Evolutionary conservation across 2,329 filamentous ascomycete genomes (phyloP), one percentile per base, ranked within the genome.

Genomic region (Trichoderma arundinaceum): DNA sequence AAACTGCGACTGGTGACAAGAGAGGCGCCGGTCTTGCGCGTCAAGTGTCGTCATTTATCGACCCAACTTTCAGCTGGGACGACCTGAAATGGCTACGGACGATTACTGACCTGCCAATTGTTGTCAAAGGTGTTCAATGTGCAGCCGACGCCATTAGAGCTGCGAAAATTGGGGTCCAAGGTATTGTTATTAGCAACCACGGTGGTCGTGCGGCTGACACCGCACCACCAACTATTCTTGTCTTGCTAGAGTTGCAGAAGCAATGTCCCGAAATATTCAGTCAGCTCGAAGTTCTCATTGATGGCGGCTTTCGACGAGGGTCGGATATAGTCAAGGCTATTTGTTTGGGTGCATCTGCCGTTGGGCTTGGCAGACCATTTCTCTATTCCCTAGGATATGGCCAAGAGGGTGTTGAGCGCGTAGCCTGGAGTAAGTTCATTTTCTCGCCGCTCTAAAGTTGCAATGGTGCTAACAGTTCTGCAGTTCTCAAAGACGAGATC

Each of bases 151-250:
- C 60, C 13, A 46, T 54, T 5, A 54, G 33, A 39, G 60, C 60
- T 22, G 60, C 49, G 32, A 63, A 63, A 43, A 38, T 63, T 39
- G 60, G 60, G 2, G 60, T 38, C 41, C 49, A 63, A 32, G 60
- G 60, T 3, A 63, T 63, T 12, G 60, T 63, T 15, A 54, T 63
- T 13, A 63, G 60, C 22, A 63, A 63, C 60, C 60, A 63, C 12
- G 60, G 60, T 9, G 60, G 60, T 39, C 60, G 60, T 13, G 60
- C 49, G 4, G 60, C 15, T 28, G 60, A 63, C 33, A 63, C 60
- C 19, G 60, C 60, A 5, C 60, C 60, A 3, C 49, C 60, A 12
- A 46, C 35, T 6, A 63, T 54, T 46, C 60, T 63, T 9, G 60
- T 63, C 9, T 35, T 63, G 17, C 8, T 63, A 10, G 60, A 63